Base-by-base conservation (phyloP, 345 rosid genomes). In the Sisymbrium altissimum region DNA sequence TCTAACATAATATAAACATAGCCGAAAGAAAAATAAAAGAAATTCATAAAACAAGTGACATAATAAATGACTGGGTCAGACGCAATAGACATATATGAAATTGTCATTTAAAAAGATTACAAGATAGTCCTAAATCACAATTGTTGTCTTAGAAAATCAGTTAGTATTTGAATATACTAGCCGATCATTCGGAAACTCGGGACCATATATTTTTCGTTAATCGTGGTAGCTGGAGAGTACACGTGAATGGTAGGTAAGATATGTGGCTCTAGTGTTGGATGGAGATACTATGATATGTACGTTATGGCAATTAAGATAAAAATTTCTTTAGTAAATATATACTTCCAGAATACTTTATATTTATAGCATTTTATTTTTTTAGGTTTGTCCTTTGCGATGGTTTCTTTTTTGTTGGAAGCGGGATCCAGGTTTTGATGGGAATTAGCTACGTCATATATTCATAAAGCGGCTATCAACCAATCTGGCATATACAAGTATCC, bases 201-300 rank as follows among this genome's bases (percentile, higher is more conserved):
- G 57, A 7, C 59, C 35, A 25, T 6, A 53, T 53, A 27, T 13
- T 11, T 52, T 29, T 7, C 59, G 19, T 12, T 32, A 19, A 6
- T n/a, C 4, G 65, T 27, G 75, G 75, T 61, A 71, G 75, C 41
- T 61, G 35, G 32, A 1, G 8, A 2, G 11, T 25, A 29, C 55
- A 21, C 32, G 41, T 13, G 69, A 43, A 50, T 61, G 76, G 68
- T 71, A 49, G 75, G 75, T 39, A 39, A 71, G 62, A 50, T 50
- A 52, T 40, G 76, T 62, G 62, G 76, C 40, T 39, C 9, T 5
- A 71, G 8, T 19, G 35, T 62, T 72, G 33, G 53, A 1, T 53
- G 18, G 0, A 25, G 17, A 25, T 53, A 12, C 0, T 53, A 49
- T 12, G 40, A 38, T 4, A 10, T 44, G 35, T 9, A n/a, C 3